Conservation (phyloP, 2,329 filamentous ascomycete genomes). For the Acrodontium crateriforme region DNA sequence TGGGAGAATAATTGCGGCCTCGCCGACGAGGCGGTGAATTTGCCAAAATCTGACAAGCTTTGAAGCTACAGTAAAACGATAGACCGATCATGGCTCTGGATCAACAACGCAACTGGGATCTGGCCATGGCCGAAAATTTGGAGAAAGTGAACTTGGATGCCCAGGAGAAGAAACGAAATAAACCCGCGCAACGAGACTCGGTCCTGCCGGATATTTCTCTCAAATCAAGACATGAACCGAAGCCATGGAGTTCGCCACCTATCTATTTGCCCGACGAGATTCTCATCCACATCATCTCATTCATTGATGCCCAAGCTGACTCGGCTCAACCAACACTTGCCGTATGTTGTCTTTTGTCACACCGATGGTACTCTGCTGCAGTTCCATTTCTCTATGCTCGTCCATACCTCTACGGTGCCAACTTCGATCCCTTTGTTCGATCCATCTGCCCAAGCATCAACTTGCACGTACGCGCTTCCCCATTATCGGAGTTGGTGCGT, state of each 20-base stretch:
- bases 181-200: conserved; percentile 4
- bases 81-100: conserved; percentile 20
- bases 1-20: no score
- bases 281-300: conserved; percentile 35
- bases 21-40: no score
- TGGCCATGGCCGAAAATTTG: conserved; percentile 23
- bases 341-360: conserved; percentile 38
- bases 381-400: conserved; percentile 38
- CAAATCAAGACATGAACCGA: background rate
- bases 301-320: conserved; percentile 6
- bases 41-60: no score
- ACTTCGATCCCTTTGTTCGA: conserved; percentile 40
- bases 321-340: conserved; percentile 34
- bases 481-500: conserved; percentile 37
- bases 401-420: conserved; percentile 38
- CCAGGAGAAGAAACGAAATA: no score
- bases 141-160: conserved; percentile 14
- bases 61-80: no score
- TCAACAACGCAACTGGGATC: conserved; percentile 22
- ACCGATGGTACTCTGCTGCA: conserved; percentile 43
- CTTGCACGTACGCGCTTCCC: conserved; percentile 34
- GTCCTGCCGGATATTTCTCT: background rate
- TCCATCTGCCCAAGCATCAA: conserved; percentile 41
- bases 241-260: conserved; percentile 11
- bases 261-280: conserved; percentile 41